Evolutionary conservation across 169 alveolate genomes (phyloP).

Genomic region (Eimeria zaria): DNA sequence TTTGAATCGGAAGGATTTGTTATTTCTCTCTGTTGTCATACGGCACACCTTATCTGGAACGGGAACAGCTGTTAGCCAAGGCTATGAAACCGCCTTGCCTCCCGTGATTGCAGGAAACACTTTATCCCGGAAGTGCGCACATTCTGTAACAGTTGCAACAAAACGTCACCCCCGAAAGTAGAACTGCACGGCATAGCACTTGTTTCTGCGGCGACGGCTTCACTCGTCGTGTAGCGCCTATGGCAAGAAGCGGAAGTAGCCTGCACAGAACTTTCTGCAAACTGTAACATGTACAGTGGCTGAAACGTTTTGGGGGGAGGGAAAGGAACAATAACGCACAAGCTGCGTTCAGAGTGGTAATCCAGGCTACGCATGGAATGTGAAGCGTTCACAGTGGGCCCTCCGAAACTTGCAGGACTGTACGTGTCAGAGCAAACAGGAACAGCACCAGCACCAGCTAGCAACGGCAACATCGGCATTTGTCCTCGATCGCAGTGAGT

Average conservation of each 20-base stretch:
- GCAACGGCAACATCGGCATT: not conserved
- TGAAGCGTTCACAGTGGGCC: not conserved
- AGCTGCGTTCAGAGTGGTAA: not conserved
- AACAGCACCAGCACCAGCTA: too few relatives aligned
- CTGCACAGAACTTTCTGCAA: not conserved
- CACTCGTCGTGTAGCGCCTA: not conserved
- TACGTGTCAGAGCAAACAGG: too few relatives aligned
- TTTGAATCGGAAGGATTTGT: not conserved
- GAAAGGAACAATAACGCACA: not conserved
- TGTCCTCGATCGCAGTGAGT: not conserved
- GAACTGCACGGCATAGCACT: not conserved
- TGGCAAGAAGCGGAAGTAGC: not conserved
- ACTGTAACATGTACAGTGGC: not conserved
- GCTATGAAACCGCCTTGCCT: not conserved
- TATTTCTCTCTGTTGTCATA: not conserved
- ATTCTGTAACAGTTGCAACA: not conserved
- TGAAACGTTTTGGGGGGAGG: not conserved
- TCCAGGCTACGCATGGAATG: not conserved
- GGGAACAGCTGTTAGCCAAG: not conserved
- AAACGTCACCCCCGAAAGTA: not conserved
- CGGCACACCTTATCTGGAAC: not conserved
- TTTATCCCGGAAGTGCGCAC: not conserved
- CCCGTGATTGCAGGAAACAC: not conserved
- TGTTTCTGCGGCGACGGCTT: not conserved
- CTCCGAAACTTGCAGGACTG: not conserved